Evolutionary conservation across 2,329 filamentous ascomycete genomes (phyloP).

Genomic region (Fusarium mangiferae): DNA sequence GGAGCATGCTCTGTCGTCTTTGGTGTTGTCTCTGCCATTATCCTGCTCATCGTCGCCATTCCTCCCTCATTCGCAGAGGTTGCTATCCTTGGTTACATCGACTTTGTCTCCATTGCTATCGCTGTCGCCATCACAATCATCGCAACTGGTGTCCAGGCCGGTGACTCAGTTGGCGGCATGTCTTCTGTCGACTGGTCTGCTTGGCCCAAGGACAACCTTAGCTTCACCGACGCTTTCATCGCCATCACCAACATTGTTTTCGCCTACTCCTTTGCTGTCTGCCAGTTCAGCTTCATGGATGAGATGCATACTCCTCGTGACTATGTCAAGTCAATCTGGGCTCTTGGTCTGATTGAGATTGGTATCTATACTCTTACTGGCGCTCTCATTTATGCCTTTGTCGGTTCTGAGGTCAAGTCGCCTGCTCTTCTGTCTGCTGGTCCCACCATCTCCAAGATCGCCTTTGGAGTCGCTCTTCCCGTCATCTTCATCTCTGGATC

Average conservation of each 20-base stretch:
- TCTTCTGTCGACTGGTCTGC: slow-evolving; percentile 54
- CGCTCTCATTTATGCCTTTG: slow-evolving; percentile 75
- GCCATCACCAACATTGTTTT: slow-evolving; percentile 76
- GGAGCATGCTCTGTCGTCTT: slow-evolving; percentile 59
- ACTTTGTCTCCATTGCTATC: slow-evolving; percentile 70
- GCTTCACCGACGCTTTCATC: slow-evolving; percentile 66
- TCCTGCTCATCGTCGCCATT: slow-evolving; percentile 58
- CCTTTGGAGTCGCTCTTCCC: slow-evolving; percentile 75
- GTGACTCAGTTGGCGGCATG: slow-evolving; percentile 46
- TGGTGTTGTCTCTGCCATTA: slow-evolving; percentile 57
- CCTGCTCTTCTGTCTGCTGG: slow-evolving; percentile 76
- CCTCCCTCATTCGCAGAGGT: slow-evolving; percentile 61
- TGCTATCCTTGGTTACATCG: slow-evolving; percentile 61
- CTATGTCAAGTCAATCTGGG: slow-evolving; percentile 65
- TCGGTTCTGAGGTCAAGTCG: slow-evolving; percentile 69
- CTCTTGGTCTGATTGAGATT: slow-evolving; percentile 71
- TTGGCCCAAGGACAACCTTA: slow-evolving; percentile 57
- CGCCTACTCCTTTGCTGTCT: slow-evolving; percentile 69
- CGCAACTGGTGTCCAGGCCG: slow-evolving; percentile 64
- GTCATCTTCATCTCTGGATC: slow-evolving; percentile 81
- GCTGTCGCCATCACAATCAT: slow-evolving; percentile 76
- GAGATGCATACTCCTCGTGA: slow-evolving; percentile 62
- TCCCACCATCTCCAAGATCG: slow-evolving; percentile 68
- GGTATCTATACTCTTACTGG: slow-evolving; percentile 74
- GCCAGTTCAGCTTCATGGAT: slow-evolving; percentile 64